Conservation (phyloP, 2,329 filamentous ascomycete genomes). For the Aureobasidium vineae region DNA sequence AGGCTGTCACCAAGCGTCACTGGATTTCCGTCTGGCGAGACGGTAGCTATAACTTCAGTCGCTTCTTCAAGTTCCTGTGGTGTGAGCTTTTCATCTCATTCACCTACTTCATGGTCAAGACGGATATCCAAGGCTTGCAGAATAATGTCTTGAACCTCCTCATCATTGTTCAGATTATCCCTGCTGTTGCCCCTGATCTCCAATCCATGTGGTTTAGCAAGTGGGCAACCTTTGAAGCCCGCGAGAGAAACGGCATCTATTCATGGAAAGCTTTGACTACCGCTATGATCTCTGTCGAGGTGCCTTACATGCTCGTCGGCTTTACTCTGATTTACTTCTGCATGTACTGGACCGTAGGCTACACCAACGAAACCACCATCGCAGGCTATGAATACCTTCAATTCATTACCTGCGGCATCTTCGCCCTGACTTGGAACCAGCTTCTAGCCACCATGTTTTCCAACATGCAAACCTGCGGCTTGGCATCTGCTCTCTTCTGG, state of each 20-base stretch:
- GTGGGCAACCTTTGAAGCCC: slow-evolving; percentile 55
- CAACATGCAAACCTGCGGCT: slow-evolving; percentile 27
- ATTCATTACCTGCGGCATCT: slow-evolving; percentile 9
- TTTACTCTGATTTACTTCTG: slow-evolving; percentile 60
- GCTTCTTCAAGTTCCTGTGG: slow-evolving; percentile 47
- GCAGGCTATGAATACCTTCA: slow-evolving; percentile 25
- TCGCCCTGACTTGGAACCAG: slow-evolving; percentile 16
- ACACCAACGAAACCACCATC: slow-evolving; percentile 60
- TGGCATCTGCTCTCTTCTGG: slow-evolving; percentile 26
- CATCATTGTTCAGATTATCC: slow-evolving; percentile 18
- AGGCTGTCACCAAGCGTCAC: slow-evolving; percentile 14
- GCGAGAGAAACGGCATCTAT: slow-evolving; percentile 57
- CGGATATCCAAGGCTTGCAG: slow-evolving; percentile 37
- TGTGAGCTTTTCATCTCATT: slow-evolving; percentile 49
- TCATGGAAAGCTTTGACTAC: slow-evolving; percentile 69
- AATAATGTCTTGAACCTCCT: slow-evolving; percentile 24
- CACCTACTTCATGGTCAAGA: slow-evolving; percentile 44
- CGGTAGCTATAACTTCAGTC: slow-evolving; percentile 25
- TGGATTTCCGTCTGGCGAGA: slow-evolving; percentile 25
- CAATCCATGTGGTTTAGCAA: slow-evolving; percentile 54
- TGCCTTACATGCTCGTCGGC: slow-evolving; percentile 61
- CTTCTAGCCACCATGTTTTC: slow-evolving; percentile 11
- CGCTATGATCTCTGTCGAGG: slow-evolving; percentile 65
- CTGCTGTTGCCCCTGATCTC: slow-evolving; percentile 21
- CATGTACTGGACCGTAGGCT: slow-evolving; percentile 62